Percentiles rank a stretch among this genome's conserved stretches.
Conservation (phyloP, 805 yeast genomes). For the Kodamaea leandrae region DNA sequence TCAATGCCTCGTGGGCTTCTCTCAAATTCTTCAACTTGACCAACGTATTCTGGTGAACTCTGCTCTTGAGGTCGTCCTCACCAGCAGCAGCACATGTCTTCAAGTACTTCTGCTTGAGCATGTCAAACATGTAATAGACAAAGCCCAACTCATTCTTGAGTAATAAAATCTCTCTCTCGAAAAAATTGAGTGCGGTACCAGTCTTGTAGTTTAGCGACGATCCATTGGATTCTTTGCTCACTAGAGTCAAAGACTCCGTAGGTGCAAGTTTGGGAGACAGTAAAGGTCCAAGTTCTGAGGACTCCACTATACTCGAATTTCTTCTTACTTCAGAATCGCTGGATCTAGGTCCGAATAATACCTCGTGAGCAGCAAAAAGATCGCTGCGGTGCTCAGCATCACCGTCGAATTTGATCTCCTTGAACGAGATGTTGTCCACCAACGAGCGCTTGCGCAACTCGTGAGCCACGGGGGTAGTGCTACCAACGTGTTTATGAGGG, state of each 20-base stretch:
- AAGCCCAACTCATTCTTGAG: conserved; percentile 62
- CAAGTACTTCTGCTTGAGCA: conserved; percentile 34
- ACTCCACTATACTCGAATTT: conserved; percentile 5
- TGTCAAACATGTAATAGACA: conserved; percentile 49
- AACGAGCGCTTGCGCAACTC: not conserved
- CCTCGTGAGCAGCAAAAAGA: conserved; percentile 34
- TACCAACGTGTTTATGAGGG: not conserved
- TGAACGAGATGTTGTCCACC: conserved; percentile 17
- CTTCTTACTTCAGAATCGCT: conserved; percentile 1
- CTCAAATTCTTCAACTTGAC: conserved; percentile 12
- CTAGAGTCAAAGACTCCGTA: too few species aligned
- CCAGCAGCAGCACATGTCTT: not conserved
- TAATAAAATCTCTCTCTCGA: conserved; percentile 56
- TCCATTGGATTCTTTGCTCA: conserved; percentile 13
- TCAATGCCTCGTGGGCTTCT: conserved; percentile 10
- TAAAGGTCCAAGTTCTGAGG: conserved; percentile 22
- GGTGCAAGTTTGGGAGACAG: conserved; percentile 22
- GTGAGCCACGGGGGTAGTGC: not conserved
- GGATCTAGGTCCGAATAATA: conserved; percentile 23
- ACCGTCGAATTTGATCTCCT: conserved; percentile 22
- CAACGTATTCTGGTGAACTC: not conserved
- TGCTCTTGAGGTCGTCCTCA: conserved; percentile 4
- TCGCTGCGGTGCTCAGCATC: conserved; percentile 6
- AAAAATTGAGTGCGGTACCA: conserved; percentile 40
- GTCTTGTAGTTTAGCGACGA: conserved; percentile 14